Evolutionary conservation across 257 asterid genomes (phyloP).

Genomic region (Scutellaria baicalensis): DNA sequence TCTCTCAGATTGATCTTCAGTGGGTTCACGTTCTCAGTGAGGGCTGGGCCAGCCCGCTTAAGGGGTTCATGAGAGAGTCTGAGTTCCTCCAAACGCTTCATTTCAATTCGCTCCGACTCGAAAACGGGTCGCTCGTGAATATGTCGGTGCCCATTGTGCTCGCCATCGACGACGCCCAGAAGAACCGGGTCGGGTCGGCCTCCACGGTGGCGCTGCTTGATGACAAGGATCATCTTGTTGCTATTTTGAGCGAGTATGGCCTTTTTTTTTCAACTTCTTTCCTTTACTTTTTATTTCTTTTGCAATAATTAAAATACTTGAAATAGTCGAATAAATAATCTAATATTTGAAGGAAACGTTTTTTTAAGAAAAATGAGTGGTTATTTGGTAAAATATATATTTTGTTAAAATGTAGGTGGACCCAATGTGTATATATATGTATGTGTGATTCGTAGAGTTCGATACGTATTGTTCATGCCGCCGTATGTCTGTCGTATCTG

Average conservation of each 20-base stretch:
- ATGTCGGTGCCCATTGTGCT: slow-evolving; percentile 97
- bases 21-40: slow-evolving; percentile 98
- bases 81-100: slow-evolving; percentile 99
- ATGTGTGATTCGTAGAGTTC: too few relatives aligned
- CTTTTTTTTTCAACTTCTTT: neutral
- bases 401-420: too few relatives aligned
- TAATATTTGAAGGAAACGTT: too few relatives aligned
- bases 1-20: slow-evolving; percentile 68
- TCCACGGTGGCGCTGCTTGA: slow-evolving; percentile 72
- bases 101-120: slow-evolving; percentile 73
- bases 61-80: slow-evolving; percentile 88
- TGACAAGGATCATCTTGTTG: slow-evolving; percentile 34
- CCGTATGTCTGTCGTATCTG: too few relatives aligned
- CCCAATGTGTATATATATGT: too few relatives aligned
- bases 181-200: slow-evolving; percentile 46
- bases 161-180: slow-evolving; percentile 70
- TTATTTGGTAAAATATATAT: too few relatives aligned
- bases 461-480: too few relatives aligned
- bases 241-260: slow-evolving; percentile 67
- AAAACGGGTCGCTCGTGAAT: slow-evolving; percentile 67
- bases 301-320: too few relatives aligned
- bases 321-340: too few relatives aligned
- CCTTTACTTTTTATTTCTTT: neutral
- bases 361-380: too few relatives aligned
- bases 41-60: slow-evolving; percentile 98